phyloP scores from a whole-genome alignment of 2,329 filamentous ascomycete genomes.

The Aspergillus sp. region DNA sequence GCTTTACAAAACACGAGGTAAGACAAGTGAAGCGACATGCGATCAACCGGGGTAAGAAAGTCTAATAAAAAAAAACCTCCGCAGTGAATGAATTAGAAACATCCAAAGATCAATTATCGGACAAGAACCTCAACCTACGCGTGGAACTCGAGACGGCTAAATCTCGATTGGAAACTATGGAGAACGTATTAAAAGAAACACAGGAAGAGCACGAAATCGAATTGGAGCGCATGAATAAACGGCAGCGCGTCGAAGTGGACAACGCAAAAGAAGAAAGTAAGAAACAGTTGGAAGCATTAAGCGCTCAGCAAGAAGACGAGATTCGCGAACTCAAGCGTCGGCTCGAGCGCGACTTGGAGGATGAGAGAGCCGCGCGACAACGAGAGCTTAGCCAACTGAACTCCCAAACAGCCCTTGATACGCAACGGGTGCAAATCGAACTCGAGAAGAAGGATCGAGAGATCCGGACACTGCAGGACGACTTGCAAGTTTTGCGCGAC shows the following conservation, averaged over 20 bases:
- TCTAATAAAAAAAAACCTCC: not conserved
- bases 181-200: conserved; percentile 46
- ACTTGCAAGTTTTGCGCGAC: conserved; percentile 36
- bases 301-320: conserved; percentile 60
- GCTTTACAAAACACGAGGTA: conserved; percentile 68
- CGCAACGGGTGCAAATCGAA: conserved; percentile 37
- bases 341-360: conserved; percentile 60
- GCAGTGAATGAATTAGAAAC: conserved; percentile 54
- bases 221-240: conserved; percentile 47
- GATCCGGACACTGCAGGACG: conserved; percentile 36
- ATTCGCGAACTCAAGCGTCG: conserved; percentile 58
- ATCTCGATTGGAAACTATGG: conserved; percentile 45
- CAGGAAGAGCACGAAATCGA: conserved; percentile 47
- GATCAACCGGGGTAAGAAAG: not conserved
- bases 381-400: conserved; percentile 35
- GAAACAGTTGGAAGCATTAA: conserved; percentile 52
- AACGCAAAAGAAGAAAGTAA: conserved; percentile 36
- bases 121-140: conserved; percentile 51
- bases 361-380: conserved; percentile 43
- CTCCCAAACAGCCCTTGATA: conserved; percentile 30
- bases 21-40: conserved; percentile 48
- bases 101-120: conserved; percentile 44
- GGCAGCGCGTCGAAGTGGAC: conserved; percentile 43
- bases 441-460: conserved; percentile 51
- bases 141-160: conserved; percentile 61